Conservation (phyloP, 2,329 filamentous ascomycete species). For the Lomentospora prolificans region DNA sequence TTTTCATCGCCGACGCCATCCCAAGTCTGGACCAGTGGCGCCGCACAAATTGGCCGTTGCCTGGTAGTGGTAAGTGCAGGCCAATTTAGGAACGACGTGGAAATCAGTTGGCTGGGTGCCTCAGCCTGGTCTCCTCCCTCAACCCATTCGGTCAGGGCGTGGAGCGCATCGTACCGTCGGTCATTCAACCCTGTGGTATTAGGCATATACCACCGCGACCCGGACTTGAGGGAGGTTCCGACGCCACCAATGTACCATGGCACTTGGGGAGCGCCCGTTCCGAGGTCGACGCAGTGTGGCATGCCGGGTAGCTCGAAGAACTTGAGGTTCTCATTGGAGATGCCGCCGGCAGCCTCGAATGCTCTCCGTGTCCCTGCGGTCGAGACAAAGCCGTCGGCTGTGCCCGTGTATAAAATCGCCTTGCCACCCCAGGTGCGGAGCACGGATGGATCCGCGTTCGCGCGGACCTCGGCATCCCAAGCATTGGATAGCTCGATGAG, state of each 20-base stretch:
- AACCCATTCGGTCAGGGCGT: constrained; percentile 28
- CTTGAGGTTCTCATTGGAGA: constrained; percentile 19
- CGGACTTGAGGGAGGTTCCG: constrained; percentile 5
- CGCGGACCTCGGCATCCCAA: not conserved
- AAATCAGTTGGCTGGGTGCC: not conserved
- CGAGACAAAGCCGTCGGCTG: constrained; percentile 27
- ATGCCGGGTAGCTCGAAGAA: constrained; percentile 41
- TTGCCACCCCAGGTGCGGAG: constrained; percentile 29
- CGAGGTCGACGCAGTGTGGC: constrained; percentile 34
- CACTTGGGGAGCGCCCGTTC: constrained; percentile 21
- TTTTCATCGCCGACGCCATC: not conserved
- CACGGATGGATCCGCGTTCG: constrained; percentile 24
- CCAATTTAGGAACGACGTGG: not conserved
- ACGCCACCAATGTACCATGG: constrained; percentile 29
- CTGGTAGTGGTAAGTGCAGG: not conserved
- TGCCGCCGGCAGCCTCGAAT: constrained; percentile 29
- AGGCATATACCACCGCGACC: not conserved
- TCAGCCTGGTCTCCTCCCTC: constrained; percentile 20
- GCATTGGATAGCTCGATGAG: not conserved
- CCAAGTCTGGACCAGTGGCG: not conserved
- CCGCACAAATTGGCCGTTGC: not conserved
- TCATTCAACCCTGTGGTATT: constrained; percentile 17
- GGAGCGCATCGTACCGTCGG: constrained; percentile 24
- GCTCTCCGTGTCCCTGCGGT: constrained; percentile 24
- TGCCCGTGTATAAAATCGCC: constrained; percentile 33